Base-by-base conservation (phyloP, 768 basidiomycete species). In the Rhizopogon salebrosus region DNA sequence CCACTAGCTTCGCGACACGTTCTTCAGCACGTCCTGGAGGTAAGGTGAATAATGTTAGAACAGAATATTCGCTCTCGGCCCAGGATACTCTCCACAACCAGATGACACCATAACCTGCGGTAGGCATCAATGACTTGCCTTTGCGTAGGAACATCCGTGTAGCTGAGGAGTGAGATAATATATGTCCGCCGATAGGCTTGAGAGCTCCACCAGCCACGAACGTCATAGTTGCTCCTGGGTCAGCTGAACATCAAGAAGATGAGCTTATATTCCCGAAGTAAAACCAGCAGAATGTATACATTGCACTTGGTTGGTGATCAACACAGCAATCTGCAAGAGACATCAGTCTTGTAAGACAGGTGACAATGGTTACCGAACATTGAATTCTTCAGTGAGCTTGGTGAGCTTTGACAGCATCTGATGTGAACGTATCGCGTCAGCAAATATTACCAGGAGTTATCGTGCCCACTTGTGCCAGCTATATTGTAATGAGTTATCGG, bases 231-330 rank as follows among this genome's bases (percentile, higher is more conserved):
- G 93, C 94, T 45, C 95, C 95, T 20, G 95, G 95, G 66, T 98
- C 95, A 54, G 94, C 90, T 90, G 62, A 58, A 51, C 60, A 42
- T 24, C 10, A 26, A 26, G 8, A 34, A 9, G 37, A 35, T 52
- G 36, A 18, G 20, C 20, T 18, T 16, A 22, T 6, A 7, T 13
- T 40, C 36, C n/a, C 16, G 23, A 54, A n/a, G 51, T 26, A 45
- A 1, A 23, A 41, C 48, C 8, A 46, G 36, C 22, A 13, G 35
- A 36, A 41, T 16, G 62, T 75, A 45, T 64, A 87, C 89, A 88
- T 78, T 92, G 89, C 3, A 93, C 93, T 78, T 95, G 93, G 62
- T 95, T 95, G 14, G 93, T 97, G 53, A 97, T 77, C 27, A 97
- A 76, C 40, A 98, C 80, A 11, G 83, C 88, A 57, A 97, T 80